Conservation (phyloP, 805 yeast genomes). For the Candida pseudoglaebosa region DNA sequence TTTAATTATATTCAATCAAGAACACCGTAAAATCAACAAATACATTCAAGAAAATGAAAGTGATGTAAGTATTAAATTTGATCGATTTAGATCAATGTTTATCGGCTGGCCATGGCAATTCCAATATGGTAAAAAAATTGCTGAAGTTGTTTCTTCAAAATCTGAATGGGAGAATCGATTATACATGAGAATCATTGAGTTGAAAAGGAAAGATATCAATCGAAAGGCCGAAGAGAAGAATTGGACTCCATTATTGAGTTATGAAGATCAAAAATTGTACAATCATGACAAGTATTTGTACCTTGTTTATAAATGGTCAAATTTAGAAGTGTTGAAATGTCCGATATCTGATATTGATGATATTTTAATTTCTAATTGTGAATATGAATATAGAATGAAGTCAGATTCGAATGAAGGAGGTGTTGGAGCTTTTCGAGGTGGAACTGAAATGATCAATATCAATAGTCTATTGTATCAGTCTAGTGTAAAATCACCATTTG, state of each 20-base stretch:
- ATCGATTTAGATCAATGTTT: constrained; percentile 25
- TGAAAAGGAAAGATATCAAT: constrained; percentile 12
- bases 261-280: constrained; percentile 14
- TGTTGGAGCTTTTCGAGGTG: constrained; percentile 36
- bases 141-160: constrained; percentile 17
- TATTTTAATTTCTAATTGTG: constrained; percentile 5
- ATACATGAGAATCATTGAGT: constrained; percentile 19
- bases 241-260: constrained; percentile 39
- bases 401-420: constrained; percentile 3
- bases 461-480: constrained; percentile 14
- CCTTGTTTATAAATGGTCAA: constrained; percentile 31
- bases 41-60: constrained; percentile 3
- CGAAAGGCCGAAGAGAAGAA: constrained; percentile 23
- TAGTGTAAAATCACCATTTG: constrained; percentile 13
- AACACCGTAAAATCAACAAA: constrained; percentile 11
- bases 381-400: constrained; percentile 3
- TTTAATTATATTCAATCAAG: constrained; percentile 20
- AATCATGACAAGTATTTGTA: constrained; percentile 26
- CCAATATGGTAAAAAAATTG: constrained; percentile 25
- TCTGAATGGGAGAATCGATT: constrained; percentile 11
- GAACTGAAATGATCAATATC: constrained; percentile 28
- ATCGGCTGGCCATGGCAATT: constrained; percentile 30
- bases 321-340: constrained; percentile 26
- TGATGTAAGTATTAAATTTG: constrained; percentile 3
- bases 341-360: constrained; percentile 11